phyloP scores from a whole-genome alignment of 73 alveolate genomes.

The Paramecium bursaria region DNA sequence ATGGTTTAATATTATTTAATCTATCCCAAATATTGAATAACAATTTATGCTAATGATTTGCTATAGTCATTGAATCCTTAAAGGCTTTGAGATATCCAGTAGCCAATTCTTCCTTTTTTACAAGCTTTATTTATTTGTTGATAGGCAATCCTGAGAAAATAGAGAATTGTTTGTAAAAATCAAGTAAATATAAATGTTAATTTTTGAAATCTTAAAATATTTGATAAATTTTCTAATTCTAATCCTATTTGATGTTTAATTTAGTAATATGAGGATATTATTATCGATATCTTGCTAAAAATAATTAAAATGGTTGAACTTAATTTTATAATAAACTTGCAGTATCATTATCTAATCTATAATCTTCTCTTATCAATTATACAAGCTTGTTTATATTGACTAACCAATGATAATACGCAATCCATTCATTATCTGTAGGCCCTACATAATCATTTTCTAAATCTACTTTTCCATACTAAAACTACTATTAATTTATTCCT shows the following conservation, averaged over 20 bases:
- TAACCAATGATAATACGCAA: constrained; percentile 35
- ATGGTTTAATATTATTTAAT: constrained; percentile 12
- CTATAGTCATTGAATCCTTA: constrained; percentile 9
- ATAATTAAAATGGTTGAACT: constrained; percentile 1
- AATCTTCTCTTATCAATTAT: neutral
- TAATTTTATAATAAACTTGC: constrained; percentile 3
- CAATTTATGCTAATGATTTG: neutral
- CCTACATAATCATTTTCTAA: constrained; percentile 16
- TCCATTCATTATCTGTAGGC: constrained; percentile 50
- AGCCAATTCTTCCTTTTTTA: constrained; percentile 23
- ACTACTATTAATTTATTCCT: constrained; percentile 6
- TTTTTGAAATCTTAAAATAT: too few species aligned
- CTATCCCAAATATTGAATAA: neutral
- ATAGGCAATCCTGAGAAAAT: neutral
- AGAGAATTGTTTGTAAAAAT: neutral
- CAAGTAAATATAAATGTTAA: too few species aligned
- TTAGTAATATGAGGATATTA: neutral
- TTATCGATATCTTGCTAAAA: neutral
- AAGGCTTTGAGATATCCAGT: constrained; percentile 8
- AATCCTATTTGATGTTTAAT: too few species aligned
- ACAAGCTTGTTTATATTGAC: constrained; percentile 8
- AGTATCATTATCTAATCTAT: neutral
- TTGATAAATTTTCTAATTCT: too few species aligned
- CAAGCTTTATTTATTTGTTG: constrained; percentile 12
- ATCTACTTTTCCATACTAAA: constrained; percentile 30